Conservation (phyloP, 2,329 filamentous ascomycete species). For the Aspergillus sergii region DNA sequence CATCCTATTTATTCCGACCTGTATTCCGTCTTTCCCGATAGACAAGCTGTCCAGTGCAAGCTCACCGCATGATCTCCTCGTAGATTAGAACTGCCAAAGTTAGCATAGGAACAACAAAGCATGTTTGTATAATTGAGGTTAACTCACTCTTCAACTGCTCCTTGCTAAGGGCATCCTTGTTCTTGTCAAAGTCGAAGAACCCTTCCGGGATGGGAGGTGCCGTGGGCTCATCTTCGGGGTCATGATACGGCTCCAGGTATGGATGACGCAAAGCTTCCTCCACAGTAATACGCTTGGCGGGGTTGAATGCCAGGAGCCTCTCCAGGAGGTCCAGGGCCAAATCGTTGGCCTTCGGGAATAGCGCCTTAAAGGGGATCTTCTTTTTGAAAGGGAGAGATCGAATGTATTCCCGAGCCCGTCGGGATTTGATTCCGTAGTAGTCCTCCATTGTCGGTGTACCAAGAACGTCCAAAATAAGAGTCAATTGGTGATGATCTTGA, state of each 20-base stretch:
- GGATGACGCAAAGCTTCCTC: slow-evolving; percentile 97
- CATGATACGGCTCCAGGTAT: slow-evolving; percentile 97
- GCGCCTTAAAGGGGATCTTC: slow-evolving; percentile 95
- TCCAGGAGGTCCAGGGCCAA: slow-evolving; percentile 90
- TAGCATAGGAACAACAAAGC: slow-evolving; percentile 10
- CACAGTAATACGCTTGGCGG: slow-evolving; percentile 96
- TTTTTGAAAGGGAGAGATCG: slow-evolving; percentile 98
- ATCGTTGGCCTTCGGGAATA: slow-evolving; percentile 99
- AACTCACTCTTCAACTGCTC: slow-evolving; percentile 85
- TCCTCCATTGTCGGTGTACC: slow-evolving; percentile 99
- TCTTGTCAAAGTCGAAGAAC: slow-evolving; percentile 99
- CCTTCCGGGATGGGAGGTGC: slow-evolving; percentile 96
- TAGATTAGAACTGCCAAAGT: slow-evolving; percentile 73
- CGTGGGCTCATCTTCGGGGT: slow-evolving; percentile 96
- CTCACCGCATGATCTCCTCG: slow-evolving; percentile 84
- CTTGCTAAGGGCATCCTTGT: slow-evolving; percentile 98
- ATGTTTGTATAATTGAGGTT: not conserved
- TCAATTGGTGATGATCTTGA: slow-evolving; percentile 93
- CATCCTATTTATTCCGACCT: slow-evolving; percentile 2
- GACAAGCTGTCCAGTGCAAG: not conserved
- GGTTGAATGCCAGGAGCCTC: slow-evolving; percentile 96
- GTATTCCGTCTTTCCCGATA: not conserved
- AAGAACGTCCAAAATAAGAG: slow-evolving; percentile 93
- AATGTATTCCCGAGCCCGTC: slow-evolving; percentile 95
- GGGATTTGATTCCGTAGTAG: slow-evolving; percentile 99